Percentiles rank a stretch among this genome's conserved stretches.
Evolutionary conservation across 2,329 filamentous ascomycete species (phyloP).

Genomic region (Coleophoma eucalyptorum): DNA sequence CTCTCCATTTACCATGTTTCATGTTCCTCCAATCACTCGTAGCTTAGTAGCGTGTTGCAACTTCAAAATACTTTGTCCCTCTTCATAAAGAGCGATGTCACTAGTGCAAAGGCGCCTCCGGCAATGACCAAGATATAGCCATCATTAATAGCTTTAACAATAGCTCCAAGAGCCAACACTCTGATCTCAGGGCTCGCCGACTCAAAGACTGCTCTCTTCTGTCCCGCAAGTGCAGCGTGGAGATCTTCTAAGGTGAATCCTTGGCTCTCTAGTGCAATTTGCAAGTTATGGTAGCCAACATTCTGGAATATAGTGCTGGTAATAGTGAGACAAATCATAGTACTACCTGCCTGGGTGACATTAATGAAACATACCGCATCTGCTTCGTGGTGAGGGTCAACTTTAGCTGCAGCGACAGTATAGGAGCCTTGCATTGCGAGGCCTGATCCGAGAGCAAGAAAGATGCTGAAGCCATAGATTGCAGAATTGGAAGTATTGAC

Average conservation of each 20-base stretch:
- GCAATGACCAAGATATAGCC: constrained; percentile 30
- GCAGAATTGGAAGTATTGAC: constrained; percentile 15
- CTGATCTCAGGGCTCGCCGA: constrained; percentile 8
- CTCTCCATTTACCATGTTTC: too few species aligned
- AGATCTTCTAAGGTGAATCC: constrained; percentile 21
- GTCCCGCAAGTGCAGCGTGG: constrained; percentile 24
- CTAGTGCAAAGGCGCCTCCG: constrained; percentile 25
- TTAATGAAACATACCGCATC: constrained; percentile 35
- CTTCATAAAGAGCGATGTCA: constrained; percentile 29
- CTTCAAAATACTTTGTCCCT: constrained; percentile 27
- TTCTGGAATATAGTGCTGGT: constrained; percentile 35
- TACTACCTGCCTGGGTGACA: constrained; percentile 30
- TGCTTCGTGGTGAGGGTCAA: constrained; percentile 24
- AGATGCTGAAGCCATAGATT: constrained; percentile 31
- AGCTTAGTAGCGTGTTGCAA: too few species aligned
- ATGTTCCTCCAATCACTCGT: too few species aligned
- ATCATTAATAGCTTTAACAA: constrained; percentile 28
- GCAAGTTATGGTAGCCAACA: constrained; percentile 19
- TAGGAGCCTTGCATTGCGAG: constrained; percentile 31
- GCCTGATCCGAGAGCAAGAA: constrained; percentile 38
- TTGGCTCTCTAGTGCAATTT: constrained; percentile 23
- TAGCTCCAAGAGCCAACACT: constrained; percentile 28
- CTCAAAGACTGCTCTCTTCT: constrained; percentile 18
- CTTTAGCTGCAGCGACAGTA: constrained; percentile 32
- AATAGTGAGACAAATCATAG: constrained; percentile 33